Conservation (phyloP, 2,329 filamentous ascomycete species). For the Trichoderma simmonsii region DNA sequence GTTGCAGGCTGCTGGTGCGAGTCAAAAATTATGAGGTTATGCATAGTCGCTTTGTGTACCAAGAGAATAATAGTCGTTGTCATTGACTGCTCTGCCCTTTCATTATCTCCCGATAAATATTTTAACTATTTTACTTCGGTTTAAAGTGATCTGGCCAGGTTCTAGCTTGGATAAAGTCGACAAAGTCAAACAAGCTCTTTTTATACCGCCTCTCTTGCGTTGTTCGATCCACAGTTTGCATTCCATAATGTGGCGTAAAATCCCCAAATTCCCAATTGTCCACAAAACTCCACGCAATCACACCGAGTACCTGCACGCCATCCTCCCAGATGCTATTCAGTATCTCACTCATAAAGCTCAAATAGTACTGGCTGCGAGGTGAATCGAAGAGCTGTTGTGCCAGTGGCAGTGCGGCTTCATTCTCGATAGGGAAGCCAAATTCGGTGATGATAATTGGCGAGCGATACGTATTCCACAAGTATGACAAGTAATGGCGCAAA, state of each 20-base stretch:
- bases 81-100: no score
- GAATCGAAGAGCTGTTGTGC: slow-evolving; percentile 52
- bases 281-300: slow-evolving; percentile 50
- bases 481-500: slow-evolving; percentile 53
- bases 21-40: no score
- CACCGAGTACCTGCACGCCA: slow-evolving; percentile 51
- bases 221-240: slow-evolving; percentile 55
- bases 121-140: no score
- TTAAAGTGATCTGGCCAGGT: no score
- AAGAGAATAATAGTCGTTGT: no score
- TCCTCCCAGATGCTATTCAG: slow-evolving; percentile 56
- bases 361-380: slow-evolving; percentile 53
- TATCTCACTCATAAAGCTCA: slow-evolving; percentile 51
- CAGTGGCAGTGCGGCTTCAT: slow-evolving; percentile 41
- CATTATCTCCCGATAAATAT: no score
- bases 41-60: no score
- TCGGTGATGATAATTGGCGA: slow-evolving; percentile 49
- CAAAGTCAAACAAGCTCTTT: slow-evolving; percentile 57
- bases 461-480: slow-evolving; percentile 58
- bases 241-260: slow-evolving; percentile 46
- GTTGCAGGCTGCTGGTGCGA: no score
- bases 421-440: slow-evolving; percentile 56
- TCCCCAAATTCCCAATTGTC: slow-evolving; percentile 58
- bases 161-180: slow-evolving; percentile 44
- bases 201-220: slow-evolving; percentile 51